A percentile compares a stretch with the other conserved stretches of the same genome.
phyloP scores from a whole-genome alignment of 2,329 filamentous ascomycete genomes.

The Rugonectria rugulosa region DNA sequence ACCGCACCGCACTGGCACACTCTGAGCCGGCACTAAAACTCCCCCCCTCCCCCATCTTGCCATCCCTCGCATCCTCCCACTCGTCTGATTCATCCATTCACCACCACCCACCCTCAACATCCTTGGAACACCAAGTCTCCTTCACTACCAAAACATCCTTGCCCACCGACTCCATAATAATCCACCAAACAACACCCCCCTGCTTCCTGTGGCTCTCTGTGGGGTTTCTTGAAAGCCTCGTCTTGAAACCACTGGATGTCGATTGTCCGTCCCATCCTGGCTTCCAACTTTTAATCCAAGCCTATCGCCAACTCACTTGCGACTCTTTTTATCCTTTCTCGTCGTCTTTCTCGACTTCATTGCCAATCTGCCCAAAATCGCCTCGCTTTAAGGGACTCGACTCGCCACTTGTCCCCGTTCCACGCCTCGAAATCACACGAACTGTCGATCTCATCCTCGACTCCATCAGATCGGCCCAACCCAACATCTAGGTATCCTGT shows the following conservation, averaged over 20 bases:
- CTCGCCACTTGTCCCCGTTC: constrained; percentile 13
- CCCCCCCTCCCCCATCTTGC: too few species aligned
- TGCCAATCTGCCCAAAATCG: constrained; percentile 24
- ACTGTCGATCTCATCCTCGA: constrained; percentile 19
- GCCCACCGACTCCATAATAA: constrained; percentile 24
- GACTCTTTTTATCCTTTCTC: constrained; percentile 24
- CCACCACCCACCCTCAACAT: neutral
- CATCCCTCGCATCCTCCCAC: neutral
- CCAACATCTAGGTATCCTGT: constrained; percentile 21
- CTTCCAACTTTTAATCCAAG: constrained; percentile 37
- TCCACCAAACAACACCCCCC: constrained; percentile 16
- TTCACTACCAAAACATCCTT: constrained; percentile 21
- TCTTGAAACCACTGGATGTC: constrained; percentile 38
- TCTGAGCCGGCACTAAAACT: too few species aligned
- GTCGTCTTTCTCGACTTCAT: constrained; percentile 31
- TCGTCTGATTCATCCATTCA: neutral
- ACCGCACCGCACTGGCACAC: too few species aligned
- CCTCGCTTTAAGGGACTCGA: constrained; percentile 9
- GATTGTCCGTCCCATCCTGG: constrained; percentile 35
- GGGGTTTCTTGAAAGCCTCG: constrained; percentile 40
- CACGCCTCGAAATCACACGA: constrained; percentile 21
- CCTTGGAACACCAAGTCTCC: neutral
- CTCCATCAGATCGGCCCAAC: constrained; percentile 8
- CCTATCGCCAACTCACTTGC: constrained; percentile 24
- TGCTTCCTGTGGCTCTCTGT: constrained; percentile 19